These are phyloP conservation scores for Trichoderma koningii DNA, from an alignment of 2,329 filamentous ascomycete genomes.

Conservation along the genomic window DNA sequence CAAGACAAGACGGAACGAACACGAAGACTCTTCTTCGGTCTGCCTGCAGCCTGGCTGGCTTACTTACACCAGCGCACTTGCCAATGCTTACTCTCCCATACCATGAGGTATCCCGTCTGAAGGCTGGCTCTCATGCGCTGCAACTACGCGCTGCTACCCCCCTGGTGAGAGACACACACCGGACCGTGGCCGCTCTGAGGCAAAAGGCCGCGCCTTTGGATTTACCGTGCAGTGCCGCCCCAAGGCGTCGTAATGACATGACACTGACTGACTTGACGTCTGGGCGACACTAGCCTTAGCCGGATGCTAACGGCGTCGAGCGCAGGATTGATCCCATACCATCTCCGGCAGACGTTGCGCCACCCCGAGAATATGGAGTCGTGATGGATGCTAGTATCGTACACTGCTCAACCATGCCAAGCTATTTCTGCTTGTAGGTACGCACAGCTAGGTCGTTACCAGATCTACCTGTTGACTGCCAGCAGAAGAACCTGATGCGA, in stretches of 20 bases:
- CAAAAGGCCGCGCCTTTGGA: not conserved
- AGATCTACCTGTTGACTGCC: too few species aligned
- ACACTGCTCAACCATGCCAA: not conserved
- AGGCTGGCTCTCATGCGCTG: conserved; percentile 12
- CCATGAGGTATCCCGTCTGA: not conserved
- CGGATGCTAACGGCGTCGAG: conserved; percentile 5
- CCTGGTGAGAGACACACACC: not conserved
- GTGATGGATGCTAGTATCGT: not conserved
- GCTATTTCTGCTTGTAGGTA: not conserved
- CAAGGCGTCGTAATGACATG: not conserved
- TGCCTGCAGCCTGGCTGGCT: too few species aligned
- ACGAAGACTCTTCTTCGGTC: too few species aligned
- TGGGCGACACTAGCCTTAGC: conserved; percentile 1
- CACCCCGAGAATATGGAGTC: conserved; percentile 5
- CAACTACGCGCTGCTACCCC: conserved; percentile 19
- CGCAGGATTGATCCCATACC: not conserved
- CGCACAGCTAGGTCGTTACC: not conserved
- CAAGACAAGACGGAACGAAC: too few species aligned
- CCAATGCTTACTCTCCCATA: too few species aligned
- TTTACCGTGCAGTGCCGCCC: not conserved
- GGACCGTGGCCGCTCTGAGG: conserved; percentile 2
- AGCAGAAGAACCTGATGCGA: too few species aligned
- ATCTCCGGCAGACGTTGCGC: not conserved
- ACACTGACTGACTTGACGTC: too few species aligned
- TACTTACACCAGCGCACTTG: too few species aligned